These are phyloP conservation scores for Exophiala calicioides DNA, from an alignment of 2,329 filamentous ascomycete genomes.

Conservation along the genomic window DNA sequence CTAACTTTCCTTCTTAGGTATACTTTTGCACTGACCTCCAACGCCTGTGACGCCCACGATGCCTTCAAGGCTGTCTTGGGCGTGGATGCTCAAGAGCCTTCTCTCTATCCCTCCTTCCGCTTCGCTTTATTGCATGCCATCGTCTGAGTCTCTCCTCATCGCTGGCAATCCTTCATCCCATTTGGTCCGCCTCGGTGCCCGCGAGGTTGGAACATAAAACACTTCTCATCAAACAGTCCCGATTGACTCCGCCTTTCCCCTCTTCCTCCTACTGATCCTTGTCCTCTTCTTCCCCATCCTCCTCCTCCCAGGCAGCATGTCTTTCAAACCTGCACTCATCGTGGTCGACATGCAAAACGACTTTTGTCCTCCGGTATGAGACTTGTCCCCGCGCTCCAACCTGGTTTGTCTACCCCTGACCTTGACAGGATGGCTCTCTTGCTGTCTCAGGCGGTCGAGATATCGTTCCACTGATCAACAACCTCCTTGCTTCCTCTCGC, in stretches of 20 bases:
- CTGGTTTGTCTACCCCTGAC: slow-evolving; percentile 3
- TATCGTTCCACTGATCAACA: slow-evolving; percentile 71
- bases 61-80: too few relatives aligned
- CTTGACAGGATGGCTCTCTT: slow-evolving; percentile 72
- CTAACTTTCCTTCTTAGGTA: too few relatives aligned
- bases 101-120: too few relatives aligned
- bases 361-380: slow-evolving; percentile 84
- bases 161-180: not conserved
- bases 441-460: slow-evolving; percentile 73
- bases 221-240: too few relatives aligned
- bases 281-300: not conserved
- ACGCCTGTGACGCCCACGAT: too few relatives aligned
- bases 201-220: too few relatives aligned
- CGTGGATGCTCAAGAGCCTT: too few relatives aligned
- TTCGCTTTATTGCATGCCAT: too few relatives aligned
- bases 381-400: slow-evolving; percentile 22
- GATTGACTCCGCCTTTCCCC: too few relatives aligned
- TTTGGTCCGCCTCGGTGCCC: not conserved
- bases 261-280: not conserved
- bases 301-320: slow-evolving; percentile 11
- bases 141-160: too few relatives aligned
- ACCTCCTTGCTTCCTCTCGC: slow-evolving; percentile 65
- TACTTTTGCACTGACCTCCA: too few relatives aligned
- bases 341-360: slow-evolving; percentile 92
- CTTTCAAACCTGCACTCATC: slow-evolving; percentile 61